Percentiles rank a stretch among this genome's conserved stretches.
These are phyloP conservation scores for Neurospora tetrasperma DNA, from an alignment of 495 filamentous ascomycete species.

Conservation along the genomic window DNA sequence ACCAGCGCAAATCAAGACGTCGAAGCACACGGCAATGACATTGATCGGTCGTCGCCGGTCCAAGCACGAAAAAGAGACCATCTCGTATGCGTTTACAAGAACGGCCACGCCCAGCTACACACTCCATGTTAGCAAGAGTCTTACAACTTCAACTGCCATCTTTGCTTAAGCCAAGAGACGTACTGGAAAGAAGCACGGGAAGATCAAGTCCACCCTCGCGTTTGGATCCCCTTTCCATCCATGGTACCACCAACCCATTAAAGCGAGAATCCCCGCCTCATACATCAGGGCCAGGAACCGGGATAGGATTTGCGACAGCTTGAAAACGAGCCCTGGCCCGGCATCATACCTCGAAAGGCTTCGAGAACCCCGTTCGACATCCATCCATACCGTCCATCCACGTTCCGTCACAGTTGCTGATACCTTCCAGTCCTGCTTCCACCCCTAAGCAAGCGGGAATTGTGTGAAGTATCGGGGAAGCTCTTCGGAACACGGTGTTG, in stretches of 20 bases:
- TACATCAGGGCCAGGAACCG: slow-evolving; percentile 9
- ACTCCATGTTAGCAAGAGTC: background rate
- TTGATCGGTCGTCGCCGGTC: slow-evolving; percentile 12
- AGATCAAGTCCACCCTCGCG: slow-evolving; percentile 15
- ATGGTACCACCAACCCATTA: slow-evolving; percentile 13
- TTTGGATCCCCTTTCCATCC: slow-evolving; percentile 10
- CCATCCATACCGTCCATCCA: background rate
- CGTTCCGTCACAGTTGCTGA: background rate
- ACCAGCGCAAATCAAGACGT: slow-evolving; percentile 9
- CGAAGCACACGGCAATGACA: slow-evolving; percentile 11
- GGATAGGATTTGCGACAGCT: slow-evolving; percentile 6
- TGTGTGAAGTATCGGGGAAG: background rate
- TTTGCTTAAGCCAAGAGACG: background rate
- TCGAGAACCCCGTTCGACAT: background rate
- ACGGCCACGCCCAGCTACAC: slow-evolving; percentile 8
- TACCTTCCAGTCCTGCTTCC: background rate
- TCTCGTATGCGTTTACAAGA: slow-evolving; percentile 12
- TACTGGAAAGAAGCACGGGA: slow-evolving; percentile 22
- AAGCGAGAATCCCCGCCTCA: slow-evolving; percentile 8
- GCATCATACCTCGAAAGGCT: background rate
- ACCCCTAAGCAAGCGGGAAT: background rate
- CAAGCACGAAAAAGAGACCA: slow-evolving; percentile 12
- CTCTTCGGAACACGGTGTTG: background rate
- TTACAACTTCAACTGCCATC: background rate
- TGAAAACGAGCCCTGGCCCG: slow-evolving; percentile 12